These are phyloP conservation scores for Oemleria cerasiformis DNA, from an alignment of 306 rosid species.

Conservation along the genomic window DNA sequence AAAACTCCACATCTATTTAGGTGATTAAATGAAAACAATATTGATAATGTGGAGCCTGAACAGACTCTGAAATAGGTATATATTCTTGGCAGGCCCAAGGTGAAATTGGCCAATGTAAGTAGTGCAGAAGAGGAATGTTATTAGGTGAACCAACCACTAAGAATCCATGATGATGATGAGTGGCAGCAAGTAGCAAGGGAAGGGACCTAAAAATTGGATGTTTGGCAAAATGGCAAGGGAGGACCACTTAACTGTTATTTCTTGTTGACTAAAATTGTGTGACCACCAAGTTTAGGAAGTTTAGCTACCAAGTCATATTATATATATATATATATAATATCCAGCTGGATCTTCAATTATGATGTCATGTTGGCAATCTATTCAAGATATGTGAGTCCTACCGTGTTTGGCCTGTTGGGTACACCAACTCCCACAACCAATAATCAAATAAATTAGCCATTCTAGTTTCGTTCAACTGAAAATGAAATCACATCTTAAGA, in stretches of 20 bases:
- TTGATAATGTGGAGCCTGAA: too few relatives aligned
- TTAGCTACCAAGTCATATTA: slow-evolving; percentile 1
- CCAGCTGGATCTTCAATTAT: not conserved
- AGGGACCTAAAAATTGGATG: not conserved
- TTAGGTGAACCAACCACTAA: not conserved
- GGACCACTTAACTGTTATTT: too few relatives aligned
- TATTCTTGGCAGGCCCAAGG: too few relatives aligned
- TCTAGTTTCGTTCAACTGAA: not conserved
- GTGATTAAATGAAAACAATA: too few relatives aligned
- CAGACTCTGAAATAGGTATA: too few relatives aligned
- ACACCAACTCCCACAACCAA: not conserved
- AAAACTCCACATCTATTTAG: too few relatives aligned
- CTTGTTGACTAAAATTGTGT: not conserved
- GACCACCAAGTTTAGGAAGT: not conserved
- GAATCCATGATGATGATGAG: not conserved
- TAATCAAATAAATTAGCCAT: not conserved
- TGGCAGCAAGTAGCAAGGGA: not conserved
- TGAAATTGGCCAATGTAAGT: too few relatives aligned
- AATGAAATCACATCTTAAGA: too few relatives aligned
- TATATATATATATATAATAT: too few relatives aligned
- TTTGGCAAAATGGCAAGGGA: not conserved
- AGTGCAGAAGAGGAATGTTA: too few relatives aligned
- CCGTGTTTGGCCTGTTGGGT: not conserved
- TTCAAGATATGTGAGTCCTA: not conserved
- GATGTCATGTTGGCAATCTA: not conserved